phyloP scores from a whole-genome alignment of 2,329 filamentous ascomycete genomes.

The Neoascochyta sp. region DNA sequence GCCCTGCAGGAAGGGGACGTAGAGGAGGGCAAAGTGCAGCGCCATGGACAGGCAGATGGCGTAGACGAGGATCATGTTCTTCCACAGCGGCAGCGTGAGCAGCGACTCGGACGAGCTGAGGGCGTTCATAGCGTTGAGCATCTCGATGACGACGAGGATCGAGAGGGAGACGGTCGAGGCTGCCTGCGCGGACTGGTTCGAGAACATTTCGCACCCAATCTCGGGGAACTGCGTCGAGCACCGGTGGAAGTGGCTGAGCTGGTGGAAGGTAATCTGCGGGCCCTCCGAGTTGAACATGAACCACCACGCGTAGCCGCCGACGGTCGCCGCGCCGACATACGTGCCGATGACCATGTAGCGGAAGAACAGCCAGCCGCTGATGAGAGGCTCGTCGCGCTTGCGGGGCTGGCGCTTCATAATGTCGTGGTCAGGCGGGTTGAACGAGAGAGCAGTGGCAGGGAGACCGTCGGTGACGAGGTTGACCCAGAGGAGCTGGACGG shows the following conservation, averaged over 20 bases:
- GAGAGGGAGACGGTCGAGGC: constrained; percentile 92
- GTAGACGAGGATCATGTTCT: constrained; percentile 97
- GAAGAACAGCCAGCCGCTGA: constrained; percentile 95
- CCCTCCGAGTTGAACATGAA: constrained; percentile 94
- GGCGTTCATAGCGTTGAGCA: constrained; percentile 99
- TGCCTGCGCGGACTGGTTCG: constrained; percentile 77
- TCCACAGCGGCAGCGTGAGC: constrained; percentile 90
- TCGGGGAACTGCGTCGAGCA: constrained; percentile 82
- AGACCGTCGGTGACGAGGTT: constrained; percentile 97
- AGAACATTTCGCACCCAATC: constrained; percentile 90
- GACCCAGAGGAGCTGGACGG: constrained; percentile 97
- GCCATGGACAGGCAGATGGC: constrained; percentile 91
- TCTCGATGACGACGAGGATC: constrained; percentile 92
- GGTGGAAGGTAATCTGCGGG: constrained; percentile 85
- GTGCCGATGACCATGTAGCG: constrained; percentile 93
- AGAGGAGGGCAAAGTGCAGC: constrained; percentile 89
- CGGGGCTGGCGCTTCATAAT: constrained; percentile 91
- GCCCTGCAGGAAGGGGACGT: constrained; percentile 81
- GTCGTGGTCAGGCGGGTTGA: constrained; percentile 98
- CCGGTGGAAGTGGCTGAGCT: constrained; percentile 89
- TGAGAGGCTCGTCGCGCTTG: constrained; percentile 87
- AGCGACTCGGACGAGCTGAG: constrained; percentile 93
- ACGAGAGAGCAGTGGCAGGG: constrained; percentile 90
- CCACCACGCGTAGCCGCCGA: constrained; percentile 99
- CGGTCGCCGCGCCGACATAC: constrained; percentile 91